Base-by-base conservation (phyloP, 1,284 basidiomycete species). In the Cystobasidiaceae sp. region DNA sequence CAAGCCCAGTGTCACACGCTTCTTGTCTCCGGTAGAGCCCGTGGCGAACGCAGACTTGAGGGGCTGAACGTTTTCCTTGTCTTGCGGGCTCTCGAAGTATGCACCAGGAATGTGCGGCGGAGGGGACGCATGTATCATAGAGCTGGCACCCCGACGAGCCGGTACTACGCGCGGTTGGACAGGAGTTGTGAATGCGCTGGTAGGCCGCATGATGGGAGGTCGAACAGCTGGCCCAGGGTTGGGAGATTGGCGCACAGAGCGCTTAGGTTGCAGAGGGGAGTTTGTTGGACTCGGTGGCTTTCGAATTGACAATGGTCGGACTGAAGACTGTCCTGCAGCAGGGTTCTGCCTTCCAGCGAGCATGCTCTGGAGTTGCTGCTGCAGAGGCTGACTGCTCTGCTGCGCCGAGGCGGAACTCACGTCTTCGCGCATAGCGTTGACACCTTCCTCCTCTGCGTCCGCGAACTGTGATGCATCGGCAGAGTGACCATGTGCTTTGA, bases 201-300 rank as follows among this genome's bases (percentile, higher is more conserved):
- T 88, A 86, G 67, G 85, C 84, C n/a, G 86, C 84, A n/a, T 82
- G 81, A 61, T 80, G 80, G 46, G 80, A 70, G 57, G 58, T 30
- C 55, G 45, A 33, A 37, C 32, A 30, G 19, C 27, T n/a, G 8
- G 61, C 21, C 41, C 58, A 48, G 27, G 50, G 19, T 23, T 63
- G 32, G 37, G 64, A 45, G 41, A 41, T 37, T 69, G 54, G 13
- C 32, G 64, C 25, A 61, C 58, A 2, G 66, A 68, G 15, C 34
- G 45, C 7, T 63, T 80, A 21, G 59, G 70, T 61, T 69, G 43
- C 67, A 66, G 80, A 81, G 72, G 80, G 80, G 73, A 78, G 79
- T 41, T 75, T 48, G 48, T 43, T 30, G 34, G 28, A 23, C 28
- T 45, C 4, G 33, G 39, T 45, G 50, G 37, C 9, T 48, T 52